Conservation (phyloP, 164 flowering plant genomes). For the Sextonia rubra region DNA sequence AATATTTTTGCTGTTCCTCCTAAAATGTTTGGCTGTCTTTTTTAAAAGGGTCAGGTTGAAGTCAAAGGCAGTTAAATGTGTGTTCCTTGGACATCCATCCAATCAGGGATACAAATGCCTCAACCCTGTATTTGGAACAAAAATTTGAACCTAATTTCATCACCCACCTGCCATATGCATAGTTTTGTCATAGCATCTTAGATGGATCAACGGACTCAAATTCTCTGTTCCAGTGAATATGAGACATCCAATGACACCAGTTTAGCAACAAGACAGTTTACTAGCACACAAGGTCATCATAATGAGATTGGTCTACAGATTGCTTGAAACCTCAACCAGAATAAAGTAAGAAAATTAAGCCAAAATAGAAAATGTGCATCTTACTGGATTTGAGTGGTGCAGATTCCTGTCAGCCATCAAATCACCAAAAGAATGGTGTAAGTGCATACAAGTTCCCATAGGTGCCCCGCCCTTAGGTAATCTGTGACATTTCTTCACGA, state of each 20-base stretch:
- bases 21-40: no score
- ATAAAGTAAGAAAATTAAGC: not conserved
- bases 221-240: not conserved
- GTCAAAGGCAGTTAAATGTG: no score
- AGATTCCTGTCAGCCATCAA: slow-evolving; percentile 16
- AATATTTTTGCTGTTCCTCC: no score
- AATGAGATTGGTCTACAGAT: not conserved
- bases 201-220: not conserved
- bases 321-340: not conserved
- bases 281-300: no score
- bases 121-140: no score
- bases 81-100: no score
- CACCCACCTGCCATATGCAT: not conserved
- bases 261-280: not conserved
- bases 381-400: slow-evolving; percentile 17
- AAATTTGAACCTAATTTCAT: no score
- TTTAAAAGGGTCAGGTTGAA: no score
- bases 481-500: slow-evolving; percentile 31
- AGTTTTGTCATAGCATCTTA: not conserved
- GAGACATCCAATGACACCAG: not conserved
- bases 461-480: slow-evolving; percentile 26
- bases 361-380: slow-evolving; percentile 17
- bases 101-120: no score
- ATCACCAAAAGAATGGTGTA: slow-evolving; percentile 26
- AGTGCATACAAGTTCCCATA: slow-evolving; percentile 12